Evolutionary conservation across 371 early-diverging fungal genomes (phyloP).

Genomic region (Sporodiniella umbellata): DNA sequence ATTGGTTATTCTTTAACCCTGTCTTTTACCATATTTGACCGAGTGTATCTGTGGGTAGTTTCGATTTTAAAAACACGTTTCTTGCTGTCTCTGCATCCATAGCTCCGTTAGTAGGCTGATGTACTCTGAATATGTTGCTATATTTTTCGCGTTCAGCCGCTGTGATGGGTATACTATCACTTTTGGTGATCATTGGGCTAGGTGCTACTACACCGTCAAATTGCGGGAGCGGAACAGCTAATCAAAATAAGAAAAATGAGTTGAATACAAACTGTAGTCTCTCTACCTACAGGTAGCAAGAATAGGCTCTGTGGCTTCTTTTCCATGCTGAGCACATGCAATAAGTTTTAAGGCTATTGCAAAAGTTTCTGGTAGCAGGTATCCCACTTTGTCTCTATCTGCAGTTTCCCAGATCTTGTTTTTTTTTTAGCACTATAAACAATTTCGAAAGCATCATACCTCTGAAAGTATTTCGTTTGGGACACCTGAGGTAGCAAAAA

Average conservation of each 20-base stretch:
- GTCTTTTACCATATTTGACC: constrained; percentile 51
- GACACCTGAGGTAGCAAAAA: constrained; percentile 80
- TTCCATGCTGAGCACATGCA: constrained; percentile 80
- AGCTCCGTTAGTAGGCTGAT: constrained; percentile 37
- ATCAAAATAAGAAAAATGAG: background rate
- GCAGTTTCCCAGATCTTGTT: constrained; percentile 76
- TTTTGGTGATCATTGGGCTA: constrained; percentile 19
- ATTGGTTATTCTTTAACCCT: no score
- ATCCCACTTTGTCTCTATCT: constrained; percentile 73
- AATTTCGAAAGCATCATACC: constrained; percentile 40
- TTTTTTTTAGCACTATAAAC: background rate
- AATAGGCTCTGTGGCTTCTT: constrained; percentile 32
- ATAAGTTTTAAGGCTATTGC: constrained; percentile 81
- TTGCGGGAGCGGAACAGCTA: constrained; percentile 52
- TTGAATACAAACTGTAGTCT: background rate
- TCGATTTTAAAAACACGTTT: constrained; percentile 42
- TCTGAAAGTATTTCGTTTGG: constrained; percentile 70
- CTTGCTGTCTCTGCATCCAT: constrained; percentile 39
- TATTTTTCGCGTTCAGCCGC: constrained; percentile 44
- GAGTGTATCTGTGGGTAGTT: constrained; percentile 37
- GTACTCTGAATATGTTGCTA: constrained; percentile 33
- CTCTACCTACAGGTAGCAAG: constrained; percentile 33
- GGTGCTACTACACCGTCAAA: constrained; percentile 46
- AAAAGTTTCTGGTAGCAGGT: constrained; percentile 68
- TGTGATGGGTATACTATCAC: constrained; percentile 15